A percentile compares a stretch with the other conserved stretches of the same genome.
Evolutionary conservation across 352 stramenopile species (phyloP).

Genomic region (Pythium phragmitis): DNA sequence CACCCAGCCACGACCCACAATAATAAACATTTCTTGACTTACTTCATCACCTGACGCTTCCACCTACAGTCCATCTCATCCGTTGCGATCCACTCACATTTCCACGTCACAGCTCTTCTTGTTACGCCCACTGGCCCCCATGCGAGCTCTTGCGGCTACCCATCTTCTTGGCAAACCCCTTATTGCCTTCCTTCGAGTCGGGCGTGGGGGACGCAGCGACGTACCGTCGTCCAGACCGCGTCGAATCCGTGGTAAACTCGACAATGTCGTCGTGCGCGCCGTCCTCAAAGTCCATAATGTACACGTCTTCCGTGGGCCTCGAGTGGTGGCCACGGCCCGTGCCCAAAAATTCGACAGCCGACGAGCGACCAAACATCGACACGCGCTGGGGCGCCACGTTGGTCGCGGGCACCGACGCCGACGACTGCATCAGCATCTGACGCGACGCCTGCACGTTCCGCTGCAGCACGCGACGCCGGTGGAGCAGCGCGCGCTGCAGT

Average conservation of each 20-base stretch:
- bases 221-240: conserved; percentile 6
- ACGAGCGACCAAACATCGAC: conserved; percentile 51
- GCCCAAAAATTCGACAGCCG: conserved; percentile 13
- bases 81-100: no score
- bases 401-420: not conserved
- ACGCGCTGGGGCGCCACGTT: conserved; percentile 38
- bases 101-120: no score
- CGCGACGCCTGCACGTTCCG: conserved; percentile 19
- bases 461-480: conserved; percentile 14
- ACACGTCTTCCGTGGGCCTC: conserved; percentile 16
- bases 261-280: conserved; percentile 5
- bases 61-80: no score
- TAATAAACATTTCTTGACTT: no score
- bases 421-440: conserved; percentile 1
- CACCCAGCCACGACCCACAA: no score
- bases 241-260: not conserved
- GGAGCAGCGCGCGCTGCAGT: conserved; percentile 13
- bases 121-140: no score
- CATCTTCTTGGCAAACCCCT: conserved; percentile 3
- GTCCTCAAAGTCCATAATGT: conserved; percentile 26
- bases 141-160: not conserved
- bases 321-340: conserved; percentile 3
- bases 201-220: not conserved
- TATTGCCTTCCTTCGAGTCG: no score
- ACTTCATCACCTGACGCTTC: no score